Percentiles rank a stretch among this genome's conserved stretches.
Evolutionary conservation across 768 basidiomycete genomes (phyloP).

Genomic region (Scleroderma citrinum): DNA sequence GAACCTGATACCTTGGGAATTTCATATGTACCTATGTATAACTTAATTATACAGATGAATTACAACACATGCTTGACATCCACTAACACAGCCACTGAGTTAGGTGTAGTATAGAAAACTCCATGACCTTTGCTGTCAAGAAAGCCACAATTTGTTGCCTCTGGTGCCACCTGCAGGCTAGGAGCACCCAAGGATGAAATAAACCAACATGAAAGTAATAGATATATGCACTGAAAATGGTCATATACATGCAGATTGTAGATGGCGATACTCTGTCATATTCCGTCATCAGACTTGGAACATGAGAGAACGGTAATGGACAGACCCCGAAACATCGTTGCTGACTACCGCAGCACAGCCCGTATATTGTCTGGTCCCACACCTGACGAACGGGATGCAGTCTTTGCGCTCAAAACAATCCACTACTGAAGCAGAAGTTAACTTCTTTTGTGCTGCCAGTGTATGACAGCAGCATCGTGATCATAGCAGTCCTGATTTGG

Average conservation of each 20-base stretch:
- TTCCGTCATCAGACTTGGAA: not conserved
- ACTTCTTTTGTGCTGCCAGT: constrained; percentile 54
- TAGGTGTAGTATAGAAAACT: constrained; percentile 51
- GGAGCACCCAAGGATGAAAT: constrained; percentile 10
- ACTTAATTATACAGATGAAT: too few species aligned
- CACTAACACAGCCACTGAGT: constrained; percentile 58
- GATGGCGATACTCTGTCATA: constrained; percentile 29
- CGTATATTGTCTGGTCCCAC: constrained; percentile 45
- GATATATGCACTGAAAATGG: constrained; percentile 39
- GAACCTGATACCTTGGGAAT: too few species aligned
- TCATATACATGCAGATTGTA: constrained; percentile 78
- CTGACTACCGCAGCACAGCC: constrained; percentile 76
- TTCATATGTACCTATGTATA: too few species aligned
- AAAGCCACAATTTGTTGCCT: constrained; percentile 41
- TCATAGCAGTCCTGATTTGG: constrained; percentile 65
- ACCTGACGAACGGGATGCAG: constrained; percentile 73
- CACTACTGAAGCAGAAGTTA: constrained; percentile 56
- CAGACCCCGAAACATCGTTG: constrained; percentile 36
- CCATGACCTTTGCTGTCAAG: constrained; percentile 61
- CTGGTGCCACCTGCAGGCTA: constrained; percentile 28
- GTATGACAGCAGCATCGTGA: constrained; percentile 41
- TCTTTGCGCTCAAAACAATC: constrained; percentile 58
- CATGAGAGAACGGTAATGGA: not conserved
- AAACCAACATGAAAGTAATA: not conserved
- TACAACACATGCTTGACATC: not conserved